A percentile compares a stretch with the other conserved stretches of the same genome.
Evolutionary conservation across 2,329 filamentous ascomycete species (phyloP).

Genomic region (Fusarium decemcellulare): DNA sequence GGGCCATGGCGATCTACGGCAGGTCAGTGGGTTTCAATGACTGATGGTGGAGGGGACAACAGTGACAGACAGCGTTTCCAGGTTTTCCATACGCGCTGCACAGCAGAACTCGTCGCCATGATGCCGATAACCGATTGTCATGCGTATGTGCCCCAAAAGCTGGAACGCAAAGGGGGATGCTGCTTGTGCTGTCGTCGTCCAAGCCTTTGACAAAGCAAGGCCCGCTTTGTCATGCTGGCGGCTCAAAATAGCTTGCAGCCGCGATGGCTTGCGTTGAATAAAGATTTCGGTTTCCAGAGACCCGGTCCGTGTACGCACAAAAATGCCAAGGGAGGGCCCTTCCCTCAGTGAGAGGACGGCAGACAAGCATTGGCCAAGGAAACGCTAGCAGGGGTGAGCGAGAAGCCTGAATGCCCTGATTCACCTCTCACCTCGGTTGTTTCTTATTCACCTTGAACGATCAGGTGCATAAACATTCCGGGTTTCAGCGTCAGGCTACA

Average conservation of each 20-base stretch:
- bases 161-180: not conserved
- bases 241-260: not conserved
- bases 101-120: not conserved
- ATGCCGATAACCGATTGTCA: constrained; percentile 8
- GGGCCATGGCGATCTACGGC: not conserved
- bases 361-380: constrained; percentile 21
- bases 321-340: not conserved
- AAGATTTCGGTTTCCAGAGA: not conserved
- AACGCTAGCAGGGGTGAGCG: not conserved
- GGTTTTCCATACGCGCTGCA: not conserved
- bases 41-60: not conserved
- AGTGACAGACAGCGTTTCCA: not conserved
- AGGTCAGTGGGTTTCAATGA: not conserved
- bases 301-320: not conserved
- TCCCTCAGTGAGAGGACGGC: not conserved
- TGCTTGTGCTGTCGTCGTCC: not conserved
- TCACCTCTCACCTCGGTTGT: not conserved
- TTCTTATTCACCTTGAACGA: not conserved
- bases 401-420: not conserved
- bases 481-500: not conserved
- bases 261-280: not conserved
- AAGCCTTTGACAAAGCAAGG: not conserved
- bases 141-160: not conserved
- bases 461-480: not conserved
- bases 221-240: not conserved